These are phyloP conservation scores for Pseudogymnoascus sp. DNA, from an alignment of 2,329 filamentous ascomycete species.

Conservation along the genomic window DNA sequence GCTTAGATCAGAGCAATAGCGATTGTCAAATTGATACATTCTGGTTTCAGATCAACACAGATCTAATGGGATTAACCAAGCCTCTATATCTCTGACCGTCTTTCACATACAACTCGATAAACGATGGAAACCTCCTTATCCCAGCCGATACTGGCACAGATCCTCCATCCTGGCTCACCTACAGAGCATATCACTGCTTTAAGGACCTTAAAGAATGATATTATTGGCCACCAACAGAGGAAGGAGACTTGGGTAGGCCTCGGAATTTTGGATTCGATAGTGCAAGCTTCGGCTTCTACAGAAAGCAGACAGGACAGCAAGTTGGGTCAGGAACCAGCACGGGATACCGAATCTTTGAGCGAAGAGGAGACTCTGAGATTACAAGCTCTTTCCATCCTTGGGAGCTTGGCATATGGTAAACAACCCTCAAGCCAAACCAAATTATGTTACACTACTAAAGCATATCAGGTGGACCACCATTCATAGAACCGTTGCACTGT, in stretches of 20 bases:
- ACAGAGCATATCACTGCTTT: conserved; percentile 55
- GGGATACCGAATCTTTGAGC: conserved; percentile 33
- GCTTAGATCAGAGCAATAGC: not conserved
- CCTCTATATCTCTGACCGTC: not conserved
- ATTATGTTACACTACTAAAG: conserved; percentile 1
- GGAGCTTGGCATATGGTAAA: conserved; percentile 77
- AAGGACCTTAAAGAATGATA: conserved; percentile 75
- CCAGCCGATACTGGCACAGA: conserved; percentile 49
- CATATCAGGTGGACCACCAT: conserved; percentile 65
- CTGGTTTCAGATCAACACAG: not conserved
- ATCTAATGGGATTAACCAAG: conserved; percentile 7
- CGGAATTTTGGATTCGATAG: conserved; percentile 60
- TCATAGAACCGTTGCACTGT: conserved; percentile 66
- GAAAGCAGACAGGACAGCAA: conserved; percentile 39
- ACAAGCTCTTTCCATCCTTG: conserved; percentile 78
- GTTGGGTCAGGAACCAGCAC: conserved; percentile 38
- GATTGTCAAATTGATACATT: not conserved
- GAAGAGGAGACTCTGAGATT: conserved; percentile 64
- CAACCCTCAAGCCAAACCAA: not conserved
- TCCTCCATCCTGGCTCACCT: conserved; percentile 47
- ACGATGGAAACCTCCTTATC: conserved; percentile 32
- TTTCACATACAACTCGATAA: not conserved
- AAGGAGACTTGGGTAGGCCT: conserved; percentile 72
- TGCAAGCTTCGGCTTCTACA: conserved; percentile 35
- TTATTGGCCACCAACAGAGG: conserved; percentile 79